Evolutionary conservation across 1,284 basidiomycete genomes (phyloP).

Genomic region (Veloboletus limbatus): DNA sequence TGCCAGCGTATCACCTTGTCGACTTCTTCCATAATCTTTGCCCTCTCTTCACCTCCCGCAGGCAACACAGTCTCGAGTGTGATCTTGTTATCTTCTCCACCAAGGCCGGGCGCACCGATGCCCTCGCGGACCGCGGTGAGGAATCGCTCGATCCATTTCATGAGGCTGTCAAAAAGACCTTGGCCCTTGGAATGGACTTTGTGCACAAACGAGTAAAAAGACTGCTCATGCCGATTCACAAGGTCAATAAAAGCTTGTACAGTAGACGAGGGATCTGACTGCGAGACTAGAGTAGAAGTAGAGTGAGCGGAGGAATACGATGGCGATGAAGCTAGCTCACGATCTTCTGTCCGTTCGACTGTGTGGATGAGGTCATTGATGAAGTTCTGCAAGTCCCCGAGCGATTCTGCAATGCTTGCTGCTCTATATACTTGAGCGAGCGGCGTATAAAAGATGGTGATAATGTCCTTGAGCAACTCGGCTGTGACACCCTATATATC

Average conservation of each 20-base stretch:
- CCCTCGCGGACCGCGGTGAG: constrained; percentile 91
- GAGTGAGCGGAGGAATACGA: constrained; percentile 8
- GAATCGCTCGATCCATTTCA: constrained; percentile 97
- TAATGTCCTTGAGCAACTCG: constrained; percentile 95
- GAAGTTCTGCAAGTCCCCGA: constrained; percentile 91
- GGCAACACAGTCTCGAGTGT: constrained; percentile 88
- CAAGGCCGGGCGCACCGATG: constrained; percentile 49
- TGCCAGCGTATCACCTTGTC: constrained; percentile 88
- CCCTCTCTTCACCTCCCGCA: constrained; percentile 70
- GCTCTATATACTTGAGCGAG: constrained; percentile 98
- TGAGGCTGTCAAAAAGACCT: constrained; percentile 89
- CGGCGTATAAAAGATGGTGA: constrained; percentile 98
- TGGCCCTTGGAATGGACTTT: constrained; percentile 98
- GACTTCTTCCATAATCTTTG: constrained; percentile 77
- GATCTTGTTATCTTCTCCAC: constrained; percentile 35
- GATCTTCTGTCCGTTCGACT: constrained; percentile 87
- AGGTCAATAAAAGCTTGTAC: constrained; percentile 95
- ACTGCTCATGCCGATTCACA: constrained; percentile 90
- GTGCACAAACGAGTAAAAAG: constrained; percentile 97
- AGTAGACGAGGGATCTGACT: constrained; percentile 80
- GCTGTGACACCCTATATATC: constrained; percentile 80
- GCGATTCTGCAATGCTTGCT: constrained; percentile 93
- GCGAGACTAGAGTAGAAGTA: constrained; percentile 55
- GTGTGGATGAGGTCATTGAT: constrained; percentile 95
- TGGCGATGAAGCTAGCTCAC: constrained; percentile 47